These are phyloP conservation scores for Globisporangium cylindrosporum DNA, from an alignment of 352 stramenopile species.

Conservation along the genomic window DNA sequence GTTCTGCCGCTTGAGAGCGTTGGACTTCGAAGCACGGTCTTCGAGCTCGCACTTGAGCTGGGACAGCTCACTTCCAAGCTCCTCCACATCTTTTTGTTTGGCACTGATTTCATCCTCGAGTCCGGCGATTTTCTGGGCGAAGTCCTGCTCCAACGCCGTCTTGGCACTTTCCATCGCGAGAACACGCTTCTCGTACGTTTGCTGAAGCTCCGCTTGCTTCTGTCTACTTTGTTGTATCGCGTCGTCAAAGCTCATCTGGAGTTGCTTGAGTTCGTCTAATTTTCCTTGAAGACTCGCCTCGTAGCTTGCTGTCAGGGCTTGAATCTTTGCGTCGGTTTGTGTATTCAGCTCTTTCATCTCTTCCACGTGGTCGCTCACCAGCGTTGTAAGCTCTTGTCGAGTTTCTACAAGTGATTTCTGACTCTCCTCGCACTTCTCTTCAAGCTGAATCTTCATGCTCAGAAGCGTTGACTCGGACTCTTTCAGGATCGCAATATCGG, in stretches of 20 bases:
- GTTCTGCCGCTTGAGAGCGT: background rate
- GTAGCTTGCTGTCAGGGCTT: background rate
- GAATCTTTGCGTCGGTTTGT: background rate
- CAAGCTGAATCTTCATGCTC: constrained; percentile 3
- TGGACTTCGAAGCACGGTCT: background rate
- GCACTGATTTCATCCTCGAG: constrained; percentile 11
- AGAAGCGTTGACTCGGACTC: constrained; percentile 6
- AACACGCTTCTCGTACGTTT: constrained; percentile 20
- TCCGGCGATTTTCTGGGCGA: constrained; percentile 17
- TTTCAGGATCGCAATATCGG: constrained; percentile 1
- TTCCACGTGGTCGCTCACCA: background rate
- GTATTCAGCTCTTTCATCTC: background rate
- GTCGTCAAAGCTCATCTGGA: constrained; percentile 4
- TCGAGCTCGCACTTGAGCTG: background rate
- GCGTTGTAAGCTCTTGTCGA: background rate
- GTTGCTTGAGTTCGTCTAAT: constrained; percentile 4
- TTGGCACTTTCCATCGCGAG: constrained; percentile 1
- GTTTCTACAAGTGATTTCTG: background rate
- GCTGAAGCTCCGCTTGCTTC: constrained; percentile 20
- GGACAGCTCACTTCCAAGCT: constrained; percentile 4
- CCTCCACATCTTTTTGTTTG: constrained; percentile 10
- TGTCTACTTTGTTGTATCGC: constrained; percentile 14
- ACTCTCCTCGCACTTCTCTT: background rate
- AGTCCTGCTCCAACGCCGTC: constrained; percentile 11
- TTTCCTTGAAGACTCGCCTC: constrained; percentile 6